Evolutionary conservation across 345 rosid species (phyloP).

Genomic region (Camelina neglecta): DNA sequence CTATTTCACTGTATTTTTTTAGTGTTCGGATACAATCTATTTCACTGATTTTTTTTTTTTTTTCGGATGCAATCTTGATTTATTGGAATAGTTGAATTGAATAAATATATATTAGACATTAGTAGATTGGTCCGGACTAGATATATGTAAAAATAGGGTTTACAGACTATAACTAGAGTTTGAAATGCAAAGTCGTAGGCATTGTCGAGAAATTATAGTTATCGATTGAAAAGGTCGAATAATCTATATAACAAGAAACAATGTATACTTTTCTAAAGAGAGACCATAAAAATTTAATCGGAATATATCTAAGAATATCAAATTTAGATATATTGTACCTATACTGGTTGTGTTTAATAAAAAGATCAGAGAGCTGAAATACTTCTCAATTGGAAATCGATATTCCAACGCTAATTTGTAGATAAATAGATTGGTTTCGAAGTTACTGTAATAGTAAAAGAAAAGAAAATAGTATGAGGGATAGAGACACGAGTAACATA

Average conservation of each 20-base stretch:
- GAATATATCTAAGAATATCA: not conserved
- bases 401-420: not conserved
- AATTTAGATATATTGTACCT: no score
- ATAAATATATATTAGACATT: constrained; percentile 6
- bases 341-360: not conserved
- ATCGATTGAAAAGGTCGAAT: not conserved
- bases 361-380: not conserved
- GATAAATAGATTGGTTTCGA: not conserved
- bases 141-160: not conserved
- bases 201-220: not conserved
- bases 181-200: not conserved
- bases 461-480: constrained; percentile 14
- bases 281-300: not conserved
- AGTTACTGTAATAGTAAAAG: constrained; percentile 8
- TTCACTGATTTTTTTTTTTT: no score
- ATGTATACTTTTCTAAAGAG: not conserved
- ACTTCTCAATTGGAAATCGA: not conserved
- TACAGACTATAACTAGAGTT: constrained; percentile 12
- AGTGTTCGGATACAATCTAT: no score
- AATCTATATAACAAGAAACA: not conserved
- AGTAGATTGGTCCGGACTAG: not conserved
- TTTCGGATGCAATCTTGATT: not conserved
- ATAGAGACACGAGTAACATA: constrained; percentile 23
- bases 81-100: not conserved
- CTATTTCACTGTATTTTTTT: not conserved